phyloP scores from a whole-genome alignment of 768 basidiomycete species.

The Leccinum barrowsii region DNA sequence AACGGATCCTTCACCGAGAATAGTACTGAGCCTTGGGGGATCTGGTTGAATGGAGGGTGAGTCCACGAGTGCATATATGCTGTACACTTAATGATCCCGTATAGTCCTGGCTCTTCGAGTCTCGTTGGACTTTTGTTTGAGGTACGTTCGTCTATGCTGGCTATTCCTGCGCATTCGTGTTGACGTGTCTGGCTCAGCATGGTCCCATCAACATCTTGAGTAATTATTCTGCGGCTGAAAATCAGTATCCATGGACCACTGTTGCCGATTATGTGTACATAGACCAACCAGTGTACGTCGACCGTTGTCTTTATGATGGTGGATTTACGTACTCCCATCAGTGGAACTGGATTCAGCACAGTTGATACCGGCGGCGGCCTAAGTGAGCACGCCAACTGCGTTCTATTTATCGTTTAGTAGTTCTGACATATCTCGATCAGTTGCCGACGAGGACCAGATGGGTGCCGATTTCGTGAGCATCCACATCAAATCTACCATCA shows the following conservation, averaged over 20 bases:
- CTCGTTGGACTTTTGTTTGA: conserved; percentile 60
- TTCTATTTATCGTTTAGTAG: not conserved
- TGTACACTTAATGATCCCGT: not conserved
- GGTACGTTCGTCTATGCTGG: conserved; percentile 30
- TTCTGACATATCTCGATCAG: conserved; percentile 27
- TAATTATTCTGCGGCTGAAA: conserved; percentile 46
- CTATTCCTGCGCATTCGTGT: not conserved
- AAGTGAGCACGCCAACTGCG: conserved; percentile 32
- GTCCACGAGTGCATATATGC: conserved; percentile 10
- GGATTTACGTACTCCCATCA: conserved; percentile 16
- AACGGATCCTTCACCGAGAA: conserved; percentile 50
- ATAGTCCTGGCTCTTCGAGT: conserved; percentile 65
- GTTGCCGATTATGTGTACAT: conserved; percentile 61
- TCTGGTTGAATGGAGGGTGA: conserved; percentile 72
- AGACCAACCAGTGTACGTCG: conserved; percentile 58
- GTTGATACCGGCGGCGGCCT: conserved; percentile 51
- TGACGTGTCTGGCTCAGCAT: conserved; percentile 39
- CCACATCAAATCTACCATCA: not conserved
- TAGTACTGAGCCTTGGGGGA: conserved; percentile 55
- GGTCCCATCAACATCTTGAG: conserved; percentile 58
- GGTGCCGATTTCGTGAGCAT: conserved; percentile 42
- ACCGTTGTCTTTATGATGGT: not conserved
- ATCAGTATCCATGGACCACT: conserved; percentile 54
- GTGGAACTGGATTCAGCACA: conserved; percentile 64
- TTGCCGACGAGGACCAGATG: conserved; percentile 61